Percentiles rank a stretch among this genome's conserved stretches.
These are phyloP conservation scores for Mallotus nudiflorus DNA, from an alignment of 345 rosid genomes.

Conservation along the genomic window DNA sequence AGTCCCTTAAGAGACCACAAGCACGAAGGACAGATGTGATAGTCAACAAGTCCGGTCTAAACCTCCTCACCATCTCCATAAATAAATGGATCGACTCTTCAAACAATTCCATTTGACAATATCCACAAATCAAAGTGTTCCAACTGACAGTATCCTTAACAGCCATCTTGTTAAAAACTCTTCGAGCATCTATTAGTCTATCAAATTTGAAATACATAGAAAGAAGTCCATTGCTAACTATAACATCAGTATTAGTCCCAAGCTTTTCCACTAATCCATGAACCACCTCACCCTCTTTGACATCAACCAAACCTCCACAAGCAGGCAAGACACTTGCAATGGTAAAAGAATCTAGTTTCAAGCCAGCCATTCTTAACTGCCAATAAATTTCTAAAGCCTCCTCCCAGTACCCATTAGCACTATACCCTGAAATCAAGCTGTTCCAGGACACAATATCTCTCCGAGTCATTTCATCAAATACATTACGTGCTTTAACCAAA, in stretches of 20 bases:
- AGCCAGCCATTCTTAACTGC: slow-evolving; percentile 27
- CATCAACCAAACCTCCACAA: slow-evolving; percentile 46
- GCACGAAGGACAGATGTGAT: slow-evolving; percentile 56
- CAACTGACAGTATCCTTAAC: slow-evolving; percentile 54
- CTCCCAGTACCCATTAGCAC: slow-evolving; percentile 48
- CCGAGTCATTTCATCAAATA: slow-evolving; percentile 59
- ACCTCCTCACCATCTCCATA: slow-evolving; percentile 37
- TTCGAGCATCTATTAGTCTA: slow-evolving; percentile 37
- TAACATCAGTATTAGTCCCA: slow-evolving; percentile 38
- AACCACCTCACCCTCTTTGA: slow-evolving; percentile 42
- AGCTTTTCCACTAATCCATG: slow-evolving; percentile 54
- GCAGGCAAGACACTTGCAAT: slow-evolving; percentile 61
- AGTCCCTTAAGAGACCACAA: slow-evolving; percentile 46
- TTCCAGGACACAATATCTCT: slow-evolving; percentile 70
- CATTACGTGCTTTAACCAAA: slow-evolving; percentile 40
- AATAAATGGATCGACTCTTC: slow-evolving; percentile 47
- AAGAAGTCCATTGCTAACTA: slow-evolving; percentile 55
- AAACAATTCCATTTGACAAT: slow-evolving; percentile 39
- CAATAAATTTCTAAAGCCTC: slow-evolving; percentile 45
- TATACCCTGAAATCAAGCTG: slow-evolving; percentile 57
- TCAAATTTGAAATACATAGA: slow-evolving; percentile 61
- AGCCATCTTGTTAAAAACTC: slow-evolving; percentile 54
- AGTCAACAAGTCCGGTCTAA: slow-evolving; percentile 57
- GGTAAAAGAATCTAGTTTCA: slow-evolving; percentile 54
- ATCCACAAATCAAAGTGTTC: slow-evolving; percentile 68